Evolutionary conservation across 2,329 filamentous ascomycete genomes (phyloP).

Genomic region (Apiospora phragmitis): DNA sequence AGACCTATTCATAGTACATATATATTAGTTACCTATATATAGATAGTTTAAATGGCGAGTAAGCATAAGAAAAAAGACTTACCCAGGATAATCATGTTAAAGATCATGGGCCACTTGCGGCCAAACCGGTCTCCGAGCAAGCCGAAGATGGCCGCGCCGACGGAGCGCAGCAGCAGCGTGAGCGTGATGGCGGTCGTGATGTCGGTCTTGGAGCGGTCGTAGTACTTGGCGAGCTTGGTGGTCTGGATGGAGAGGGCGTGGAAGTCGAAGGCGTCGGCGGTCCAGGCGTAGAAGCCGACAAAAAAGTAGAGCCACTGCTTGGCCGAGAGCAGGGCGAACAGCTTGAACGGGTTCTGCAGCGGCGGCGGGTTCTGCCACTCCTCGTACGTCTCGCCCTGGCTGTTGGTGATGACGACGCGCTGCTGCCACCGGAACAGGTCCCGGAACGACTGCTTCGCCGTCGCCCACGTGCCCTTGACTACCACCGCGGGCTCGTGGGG

Average conservation of each 20-base stretch:
- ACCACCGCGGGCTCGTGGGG: constrained; percentile 53
- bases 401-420: constrained; percentile 66
- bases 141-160: constrained; percentile 76
- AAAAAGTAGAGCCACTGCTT: constrained; percentile 76
- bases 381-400: constrained; percentile 62
- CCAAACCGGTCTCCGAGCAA: constrained; percentile 78
- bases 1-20: constrained; percentile 44
- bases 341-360: constrained; percentile 68
- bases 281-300: constrained; percentile 75
- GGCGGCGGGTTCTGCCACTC: constrained; percentile 70
- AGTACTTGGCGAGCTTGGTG: constrained; percentile 39
- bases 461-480: constrained; percentile 64
- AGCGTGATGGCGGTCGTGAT: constrained; percentile 76
- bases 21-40: not conserved
- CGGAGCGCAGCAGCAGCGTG: constrained; percentile 70
- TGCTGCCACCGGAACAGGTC: constrained; percentile 77
- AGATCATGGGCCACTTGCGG: constrained; percentile 80
- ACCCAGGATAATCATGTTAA: constrained; percentile 74
- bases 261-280: constrained; percentile 81
- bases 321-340: constrained; percentile 63
- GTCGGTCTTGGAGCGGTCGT: constrained; percentile 42
- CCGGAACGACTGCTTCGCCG: constrained; percentile 61
- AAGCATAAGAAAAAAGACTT: constrained; percentile 40
- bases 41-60: too few relatives aligned
- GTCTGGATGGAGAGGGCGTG: constrained; percentile 80